Evolutionary conservation across 345 rosid genomes (phyloP).

Genomic region (Anacardium occidentale): DNA sequence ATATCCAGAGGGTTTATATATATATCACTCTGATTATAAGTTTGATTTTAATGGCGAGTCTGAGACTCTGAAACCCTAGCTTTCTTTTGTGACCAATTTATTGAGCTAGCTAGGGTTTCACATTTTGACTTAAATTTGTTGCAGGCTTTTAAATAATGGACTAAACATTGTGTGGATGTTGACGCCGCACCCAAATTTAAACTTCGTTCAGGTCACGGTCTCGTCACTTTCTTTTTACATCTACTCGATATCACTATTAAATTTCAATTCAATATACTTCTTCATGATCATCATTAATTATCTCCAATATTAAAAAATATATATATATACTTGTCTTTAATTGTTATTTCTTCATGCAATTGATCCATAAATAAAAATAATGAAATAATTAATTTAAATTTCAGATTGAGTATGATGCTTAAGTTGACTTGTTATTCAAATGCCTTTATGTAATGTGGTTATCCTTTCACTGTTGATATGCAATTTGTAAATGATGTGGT

Average conservation of each 20-base stretch:
- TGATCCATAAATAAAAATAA: no score
- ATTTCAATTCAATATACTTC: background rate
- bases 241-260: background rate
- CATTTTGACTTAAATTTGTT: conserved; percentile 18
- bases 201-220: conserved; percentile 22
- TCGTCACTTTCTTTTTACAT: conserved; percentile 15
- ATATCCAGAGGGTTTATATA: background rate
- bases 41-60: conserved; percentile 8
- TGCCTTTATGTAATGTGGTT: background rate
- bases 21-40: background rate
- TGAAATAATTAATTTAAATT: background rate
- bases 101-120: conserved; percentile 30
- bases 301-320: background rate
- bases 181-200: conserved; percentile 21
- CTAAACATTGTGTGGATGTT: conserved; percentile 22
- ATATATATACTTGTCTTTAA: background rate
- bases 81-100: background rate
- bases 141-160: conserved; percentile 30
- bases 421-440: conserved; percentile 18
- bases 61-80: conserved; percentile 29
- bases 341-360: conserved; percentile 1
- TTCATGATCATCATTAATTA: conserved; percentile 4
- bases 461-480: conserved; percentile 9
- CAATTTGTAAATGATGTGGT: conserved; percentile 18
- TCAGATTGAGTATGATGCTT: conserved; percentile 22